Evolutionary conservation across 1,284 basidiomycete species (phyloP).

Genomic region (Malassezia furfur): DNA sequence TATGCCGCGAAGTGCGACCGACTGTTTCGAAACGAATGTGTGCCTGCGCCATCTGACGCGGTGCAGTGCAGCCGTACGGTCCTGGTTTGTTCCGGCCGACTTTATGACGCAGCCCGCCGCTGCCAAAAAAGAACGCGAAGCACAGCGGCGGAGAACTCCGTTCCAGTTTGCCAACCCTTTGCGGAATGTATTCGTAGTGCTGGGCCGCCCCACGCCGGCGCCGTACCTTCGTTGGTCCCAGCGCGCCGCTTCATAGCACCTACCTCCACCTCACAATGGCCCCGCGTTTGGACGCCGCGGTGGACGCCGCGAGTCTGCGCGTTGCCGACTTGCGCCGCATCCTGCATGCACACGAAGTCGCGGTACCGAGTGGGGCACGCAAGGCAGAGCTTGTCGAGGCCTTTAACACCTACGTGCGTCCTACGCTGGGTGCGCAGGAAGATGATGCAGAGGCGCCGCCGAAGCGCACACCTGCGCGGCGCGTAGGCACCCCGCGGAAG

Average conservation of each 20-base stretch:
- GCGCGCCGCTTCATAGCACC: neutral
- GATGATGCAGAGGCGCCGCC: neutral
- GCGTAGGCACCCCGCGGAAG: neutral
- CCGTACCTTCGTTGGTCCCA: neutral
- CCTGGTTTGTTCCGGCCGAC: conserved; percentile 4
- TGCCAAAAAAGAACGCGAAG: neutral
- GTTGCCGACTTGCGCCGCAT: conserved; percentile 11
- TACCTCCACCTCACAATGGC: conserved; percentile 3
- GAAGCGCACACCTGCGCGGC: neutral
- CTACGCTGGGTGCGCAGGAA: neutral
- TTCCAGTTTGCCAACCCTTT: conserved; percentile 1
- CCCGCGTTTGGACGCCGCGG: neutral
- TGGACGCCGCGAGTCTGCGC: conserved; percentile 10
- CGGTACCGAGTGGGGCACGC: conserved; percentile 12
- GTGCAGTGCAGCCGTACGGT: conserved; percentile 2
- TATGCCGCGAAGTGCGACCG: conserved; percentile 15
- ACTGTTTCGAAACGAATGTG: neutral
- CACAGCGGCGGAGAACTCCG: conserved; percentile 4
- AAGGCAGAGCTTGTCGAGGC: conserved; percentile 9
- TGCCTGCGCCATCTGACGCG: neutral
- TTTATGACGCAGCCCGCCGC: conserved; percentile 1
- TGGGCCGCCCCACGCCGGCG: conserved; percentile 4
- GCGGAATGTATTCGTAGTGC: conserved; percentile 5
- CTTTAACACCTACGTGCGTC: conserved; percentile 16
- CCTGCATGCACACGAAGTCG: conserved; percentile 1